Evolutionary conservation across 2,329 filamentous ascomycete species (phyloP), one percentile per base, ranked within the genome.

Genomic region (Bipolaris sorokiniana): DNA sequence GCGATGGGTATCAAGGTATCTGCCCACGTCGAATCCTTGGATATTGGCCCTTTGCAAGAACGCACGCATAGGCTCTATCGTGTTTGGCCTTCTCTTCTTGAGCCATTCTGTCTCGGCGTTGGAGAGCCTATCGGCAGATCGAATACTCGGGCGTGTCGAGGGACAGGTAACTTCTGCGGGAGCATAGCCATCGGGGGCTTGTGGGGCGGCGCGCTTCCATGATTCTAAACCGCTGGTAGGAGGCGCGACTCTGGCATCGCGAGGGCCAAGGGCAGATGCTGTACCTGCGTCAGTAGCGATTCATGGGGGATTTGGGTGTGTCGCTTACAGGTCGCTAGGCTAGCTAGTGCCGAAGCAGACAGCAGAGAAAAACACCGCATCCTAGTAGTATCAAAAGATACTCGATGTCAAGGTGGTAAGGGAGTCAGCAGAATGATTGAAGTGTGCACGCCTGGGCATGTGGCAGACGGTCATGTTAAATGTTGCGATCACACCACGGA

Each of bases 1-100:
- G 26, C 77, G 77, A 58, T 86, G 75, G 1, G 78, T 78, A 51
- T 88, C 82, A 66, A 98, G 86, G 73, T 95, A 98, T 1, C 78
- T 73, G 1, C 80, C 81, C n/a, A 87, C 88, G 76, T 97, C 88
- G 60, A 97, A 94, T 57, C 84, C 86, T n/a, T 84, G 78, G 61
- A 98, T 93, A 66, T 86, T 86, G 69, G 91, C 82, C 56, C 90
- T 85, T 16, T 80, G 80, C 49, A 98, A 82, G 63, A 96, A 87
- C 16, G 89, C 83, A 53, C 83, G 85, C 84, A 97, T 88, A n/a
- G 91, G 87, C 9, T 86, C 77, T 16, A 93, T 78, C 0, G 92
- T 96, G 62, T 88, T 88, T 59, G 86, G 85, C 61, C 92, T 85
- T 56, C 94, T 86, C 58, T 81, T 82, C 48, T 85, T 72, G 13